Base-by-base conservation (phyloP, 345 rosid species). In the Dovyalis caffra region DNA sequence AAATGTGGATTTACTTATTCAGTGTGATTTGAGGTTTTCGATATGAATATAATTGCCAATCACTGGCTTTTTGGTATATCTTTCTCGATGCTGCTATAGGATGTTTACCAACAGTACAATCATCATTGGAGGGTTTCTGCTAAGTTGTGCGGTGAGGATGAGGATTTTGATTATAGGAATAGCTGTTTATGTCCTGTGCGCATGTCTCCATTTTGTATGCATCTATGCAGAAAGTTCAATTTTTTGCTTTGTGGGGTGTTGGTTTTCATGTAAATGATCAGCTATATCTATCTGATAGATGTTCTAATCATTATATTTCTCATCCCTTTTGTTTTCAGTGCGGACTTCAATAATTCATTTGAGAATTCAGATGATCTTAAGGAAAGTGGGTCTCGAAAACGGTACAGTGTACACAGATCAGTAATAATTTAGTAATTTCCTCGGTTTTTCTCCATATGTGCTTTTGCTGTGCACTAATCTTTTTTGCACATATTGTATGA, bases 361-460 rank as follows among this genome's bases (percentile, higher is more conserved):
- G 85, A 67, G 61, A 78, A 82, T 66, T 79, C 79, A 8, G 85
- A 82, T 62, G 56, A 37, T 69, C 29, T 66, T 5, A 73, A 82
- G 74, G 87, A 79, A 56, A 32, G 69, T 68, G 76, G 80, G 70
- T 81, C 79, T 40, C 72, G 65, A n/a, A 85, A 85, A 74, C 66
- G 86, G 90, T 85, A 80, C 21, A 0, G 31, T 16, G 21, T 16
- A 14, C 38, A 14, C 37, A 29, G 34, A 23, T 68, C 8, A 14
- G 21, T 28, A 20, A 18, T 66, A 51, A 47, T 21, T 60, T 38
- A 15, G 40, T 74, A 1, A 67, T 33, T 60, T 23, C 43, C 32
- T 23, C 5, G 28, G 9, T 40, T 40, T 61, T 57, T 20, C 45
- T 43, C 20, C 31, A 29, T 64, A 35, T 23, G 9, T 70, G 32